Evolutionary conservation across 495 filamentous ascomycete species (phyloP).

Genomic region (Parathielavia appendiculata): DNA sequence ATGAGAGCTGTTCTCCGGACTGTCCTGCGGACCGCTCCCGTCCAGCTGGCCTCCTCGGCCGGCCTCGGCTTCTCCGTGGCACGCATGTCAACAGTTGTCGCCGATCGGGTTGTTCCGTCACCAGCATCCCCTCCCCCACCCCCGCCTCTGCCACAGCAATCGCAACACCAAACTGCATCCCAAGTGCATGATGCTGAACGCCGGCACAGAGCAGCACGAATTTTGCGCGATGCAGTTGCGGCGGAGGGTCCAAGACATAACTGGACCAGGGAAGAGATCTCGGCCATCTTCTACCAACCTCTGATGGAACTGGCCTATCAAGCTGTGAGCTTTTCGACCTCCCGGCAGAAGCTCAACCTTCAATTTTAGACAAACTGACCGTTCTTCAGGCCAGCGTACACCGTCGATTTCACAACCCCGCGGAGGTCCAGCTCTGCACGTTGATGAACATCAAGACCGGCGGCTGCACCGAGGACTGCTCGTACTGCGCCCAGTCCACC

Average conservation of each 20-base stretch:
- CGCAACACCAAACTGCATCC: background rate
- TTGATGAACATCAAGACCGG: conserved; percentile 95
- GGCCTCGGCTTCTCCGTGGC: background rate
- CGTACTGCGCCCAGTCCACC: conserved; percentile 82
- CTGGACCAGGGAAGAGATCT: conserved; percentile 75
- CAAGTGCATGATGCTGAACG: background rate
- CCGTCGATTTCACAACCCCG: conserved; percentile 73
- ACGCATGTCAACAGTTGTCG: conserved; percentile 11
- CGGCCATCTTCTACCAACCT: conserved; percentile 68
- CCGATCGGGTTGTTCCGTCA: background rate
- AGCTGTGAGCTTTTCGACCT: conserved; percentile 48
- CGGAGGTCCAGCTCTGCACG: conserved; percentile 80
- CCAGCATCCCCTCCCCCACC: background rate
- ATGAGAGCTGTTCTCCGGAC: conserved; percentile 2
- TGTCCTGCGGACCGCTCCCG: background rate
- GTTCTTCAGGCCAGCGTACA: conserved; percentile 59
- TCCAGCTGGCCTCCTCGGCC: background rate
- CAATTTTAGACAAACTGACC: background rate
- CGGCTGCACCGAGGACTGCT: conserved; percentile 82
- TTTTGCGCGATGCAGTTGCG: conserved; percentile 46
- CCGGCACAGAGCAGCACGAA: conserved; percentile 15
- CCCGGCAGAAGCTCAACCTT: background rate
- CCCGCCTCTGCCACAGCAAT: background rate
- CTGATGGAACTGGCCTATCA: conserved; percentile 70
- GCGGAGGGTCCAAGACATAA: conserved; percentile 56